Evolutionary conservation across 352 stramenopile species (phyloP).

Genomic region (Phytophthora fragariaefolia): DNA sequence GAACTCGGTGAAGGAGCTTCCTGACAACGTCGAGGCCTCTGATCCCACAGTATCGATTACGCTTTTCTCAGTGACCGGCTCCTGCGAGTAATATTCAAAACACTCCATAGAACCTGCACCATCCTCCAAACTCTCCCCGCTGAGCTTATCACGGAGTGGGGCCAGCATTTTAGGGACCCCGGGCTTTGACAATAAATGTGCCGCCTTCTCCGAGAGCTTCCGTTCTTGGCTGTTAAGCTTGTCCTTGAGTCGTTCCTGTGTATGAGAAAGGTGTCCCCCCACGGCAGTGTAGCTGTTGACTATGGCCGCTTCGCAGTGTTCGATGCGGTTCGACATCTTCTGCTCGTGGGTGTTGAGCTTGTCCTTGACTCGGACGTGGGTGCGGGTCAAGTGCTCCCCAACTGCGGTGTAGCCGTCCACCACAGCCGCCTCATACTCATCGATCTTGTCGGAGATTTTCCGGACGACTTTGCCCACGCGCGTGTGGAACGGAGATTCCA

Average conservation of each 20-base stretch:
- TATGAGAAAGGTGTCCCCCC: slow-evolving; percentile 13
- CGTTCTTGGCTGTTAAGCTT: slow-evolving; percentile 24
- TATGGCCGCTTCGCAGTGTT: slow-evolving; percentile 24
- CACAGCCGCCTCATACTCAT: slow-evolving; percentile 25
- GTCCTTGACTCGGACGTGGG: slow-evolving; percentile 15
- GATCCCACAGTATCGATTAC: slow-evolving; percentile 10
- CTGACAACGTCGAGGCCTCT: slow-evolving; percentile 16
- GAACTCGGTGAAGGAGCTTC: slow-evolving; percentile 14
- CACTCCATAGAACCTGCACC: not conserved
- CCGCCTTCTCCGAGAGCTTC: slow-evolving; percentile 20
- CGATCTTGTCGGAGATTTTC: slow-evolving; percentile 21
- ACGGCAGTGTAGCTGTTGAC: slow-evolving; percentile 4
- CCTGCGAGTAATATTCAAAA: not conserved
- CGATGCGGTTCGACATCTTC: slow-evolving; percentile 18
- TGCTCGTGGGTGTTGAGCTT: slow-evolving; percentile 21
- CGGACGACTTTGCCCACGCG: slow-evolving; percentile 14
- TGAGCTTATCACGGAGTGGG: slow-evolving; percentile 18
- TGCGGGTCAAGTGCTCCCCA: slow-evolving; percentile 19
- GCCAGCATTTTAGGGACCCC: slow-evolving; percentile 23
- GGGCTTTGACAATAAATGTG: slow-evolving; percentile 18
- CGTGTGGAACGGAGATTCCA: slow-evolving; percentile 21
- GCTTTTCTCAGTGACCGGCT: not conserved
- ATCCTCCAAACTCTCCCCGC: slow-evolving; percentile 3
- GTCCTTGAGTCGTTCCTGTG: slow-evolving; percentile 18
- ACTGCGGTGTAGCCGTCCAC: slow-evolving; percentile 23